Percentiles rank a stretch among this genome's conserved stretches.
Evolutionary conservation across 2,329 filamentous ascomycete genomes (phyloP).

Genomic region (Hirsutella minnesotensis): DNA sequence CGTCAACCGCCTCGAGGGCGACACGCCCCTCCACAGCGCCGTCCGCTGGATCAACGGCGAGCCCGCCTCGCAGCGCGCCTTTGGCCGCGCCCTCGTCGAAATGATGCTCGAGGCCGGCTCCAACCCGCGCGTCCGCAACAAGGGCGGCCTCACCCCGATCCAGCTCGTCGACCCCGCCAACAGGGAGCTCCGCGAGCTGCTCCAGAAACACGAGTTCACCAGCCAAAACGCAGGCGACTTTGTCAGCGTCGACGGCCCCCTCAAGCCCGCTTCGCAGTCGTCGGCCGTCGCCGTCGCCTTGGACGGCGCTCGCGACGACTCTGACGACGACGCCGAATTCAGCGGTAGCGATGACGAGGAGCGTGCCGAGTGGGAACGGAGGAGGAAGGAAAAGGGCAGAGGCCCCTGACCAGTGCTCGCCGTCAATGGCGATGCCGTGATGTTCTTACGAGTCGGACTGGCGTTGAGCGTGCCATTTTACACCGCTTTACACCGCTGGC

Average conservation of each 20-base stretch:
- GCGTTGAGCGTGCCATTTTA: conserved; percentile 5
- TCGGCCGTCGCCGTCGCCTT: conserved; percentile 6
- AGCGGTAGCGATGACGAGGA: conserved; percentile 55
- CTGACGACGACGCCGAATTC: conserved; percentile 41
- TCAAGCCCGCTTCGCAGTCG: conserved; percentile 9
- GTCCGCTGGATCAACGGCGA: conserved; percentile 66
- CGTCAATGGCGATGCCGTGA: not conserved
- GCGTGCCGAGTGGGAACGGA: conserved; percentile 48
- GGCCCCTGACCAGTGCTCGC: conserved; percentile 6
- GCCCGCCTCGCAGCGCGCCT: conserved; percentile 48
- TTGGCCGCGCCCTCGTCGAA: conserved; percentile 55
- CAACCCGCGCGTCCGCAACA: conserved; percentile 49
- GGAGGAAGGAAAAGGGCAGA: conserved; percentile 30
- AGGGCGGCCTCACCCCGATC: conserved; percentile 57
- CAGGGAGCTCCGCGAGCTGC: conserved; percentile 43
- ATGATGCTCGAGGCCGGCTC: conserved; percentile 75
- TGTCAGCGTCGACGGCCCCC: conserved; percentile 23
- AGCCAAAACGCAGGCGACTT: conserved; percentile 47
- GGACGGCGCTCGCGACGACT: conserved; percentile 10
- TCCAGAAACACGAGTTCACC: conserved; percentile 61
- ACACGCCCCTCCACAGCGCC: conserved; percentile 70
- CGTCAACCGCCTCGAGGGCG: conserved; percentile 54
- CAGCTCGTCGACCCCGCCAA: conserved; percentile 68
- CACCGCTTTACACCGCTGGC: not conserved
- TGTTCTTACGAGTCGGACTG: not conserved